phyloP scores from a whole-genome alignment of 2,329 filamentous ascomycete genomes.

The Grosmannia serpens region DNA sequence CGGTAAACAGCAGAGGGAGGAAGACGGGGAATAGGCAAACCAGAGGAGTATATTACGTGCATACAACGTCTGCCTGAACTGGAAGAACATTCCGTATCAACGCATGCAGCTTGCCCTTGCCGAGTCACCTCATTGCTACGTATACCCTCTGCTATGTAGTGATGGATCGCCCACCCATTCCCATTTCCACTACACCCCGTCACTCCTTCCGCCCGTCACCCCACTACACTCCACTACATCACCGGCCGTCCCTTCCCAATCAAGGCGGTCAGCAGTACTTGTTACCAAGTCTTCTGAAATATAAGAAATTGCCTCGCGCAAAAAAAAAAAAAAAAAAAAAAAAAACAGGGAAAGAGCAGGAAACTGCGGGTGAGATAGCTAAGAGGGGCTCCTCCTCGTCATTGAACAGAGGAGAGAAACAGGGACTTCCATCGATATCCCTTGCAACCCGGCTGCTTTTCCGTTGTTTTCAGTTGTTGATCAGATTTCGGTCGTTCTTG shows the following conservation, averaged over 20 bases:
- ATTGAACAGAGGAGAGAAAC: not conserved
- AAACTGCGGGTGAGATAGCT: not conserved
- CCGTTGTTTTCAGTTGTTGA: not conserved
- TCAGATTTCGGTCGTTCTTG: not conserved
- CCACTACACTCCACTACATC: conserved; percentile 2
- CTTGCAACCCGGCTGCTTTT: not conserved
- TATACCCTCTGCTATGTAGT: conserved; percentile 1
- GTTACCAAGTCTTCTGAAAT: not conserved
- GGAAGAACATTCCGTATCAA: not conserved
- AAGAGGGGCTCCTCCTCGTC: not conserved
- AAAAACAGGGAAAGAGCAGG: not conserved
- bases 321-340: not conserved
- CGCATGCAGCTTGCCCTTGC: not conserved
- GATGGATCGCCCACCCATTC: conserved; percentile 3
- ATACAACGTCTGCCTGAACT: not conserved
- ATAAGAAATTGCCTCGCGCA: not conserved
- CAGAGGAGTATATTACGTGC: not conserved
- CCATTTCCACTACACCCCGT: conserved; percentile 5
- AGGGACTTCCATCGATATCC: not conserved
- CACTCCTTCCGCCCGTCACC: conserved; percentile 3
- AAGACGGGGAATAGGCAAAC: not conserved
- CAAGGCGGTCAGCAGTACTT: conserved; percentile 4
- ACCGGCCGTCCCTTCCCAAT: not conserved
- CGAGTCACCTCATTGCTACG: not conserved
- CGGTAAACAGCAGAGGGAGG: not conserved